Base-by-base conservation (phyloP, 352 stramenopile genomes). In the Hyaloperonospora brassicae region DNA sequence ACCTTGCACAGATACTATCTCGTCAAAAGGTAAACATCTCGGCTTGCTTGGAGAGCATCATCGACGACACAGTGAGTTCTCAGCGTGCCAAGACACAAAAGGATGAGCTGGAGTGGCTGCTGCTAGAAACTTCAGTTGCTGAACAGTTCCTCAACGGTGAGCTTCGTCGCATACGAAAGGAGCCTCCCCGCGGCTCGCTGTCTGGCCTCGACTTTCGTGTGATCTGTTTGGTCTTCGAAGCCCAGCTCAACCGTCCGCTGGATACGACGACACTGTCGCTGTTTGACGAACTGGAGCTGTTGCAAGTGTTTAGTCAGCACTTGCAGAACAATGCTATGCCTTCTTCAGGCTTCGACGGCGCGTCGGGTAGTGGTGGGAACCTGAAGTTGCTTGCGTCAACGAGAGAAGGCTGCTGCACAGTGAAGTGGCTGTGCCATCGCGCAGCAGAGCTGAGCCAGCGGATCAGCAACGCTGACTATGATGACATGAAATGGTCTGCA, bases 381-480 rank as follows among this genome's bases (percentile, higher is more conserved):
- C 47, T 57, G 9, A 55, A 43, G 31, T 23, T 62, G 10, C 34
- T 87, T 0, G 52, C 80, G 2, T 50, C 50, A 4, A 68, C 43
- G 1, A 74, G 48, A 52, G 74, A 87, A 62, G 79, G 79, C 2
- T 65, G 61, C 11, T 66, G 50, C 21, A 67, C 75, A 52, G 21
- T 89, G 1, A 82, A 76, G 53, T 86, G 82, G 46, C 34, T 89
- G 34, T 65, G 59, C 10, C 44, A 56, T 39, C 69, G 69, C 10
- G 57, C 66, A 1, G 51, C 41, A 3, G 66, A 69, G 13, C 47
- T 79, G 1, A 62, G 59, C 11, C 50, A 42, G 4, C 47, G 48
- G 39, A 59, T 79, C 27, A 68, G 46, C 47, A 66, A 59, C 24
- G 58, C 66, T 17, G 64, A 76, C 2, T 67, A 61, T 23, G 52